phyloP scores from a whole-genome alignment of 75 land plant genomes.

The Selaginella tamariscina region DNA sequence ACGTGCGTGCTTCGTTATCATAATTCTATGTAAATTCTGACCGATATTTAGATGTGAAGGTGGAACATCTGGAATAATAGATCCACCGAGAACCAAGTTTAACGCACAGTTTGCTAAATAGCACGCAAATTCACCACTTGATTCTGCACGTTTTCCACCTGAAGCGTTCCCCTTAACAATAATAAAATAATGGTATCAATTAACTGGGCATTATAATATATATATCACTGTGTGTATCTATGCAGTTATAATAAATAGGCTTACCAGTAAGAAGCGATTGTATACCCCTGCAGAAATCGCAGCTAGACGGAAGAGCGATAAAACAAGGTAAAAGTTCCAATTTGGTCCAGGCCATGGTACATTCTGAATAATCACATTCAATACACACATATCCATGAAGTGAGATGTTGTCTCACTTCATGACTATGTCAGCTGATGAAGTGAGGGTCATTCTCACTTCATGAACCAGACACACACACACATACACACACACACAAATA shows the following conservation, averaged over 20 bases:
- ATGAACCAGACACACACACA: too few relatives aligned
- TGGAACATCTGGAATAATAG: constrained; percentile 54
- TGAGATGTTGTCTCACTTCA: too few relatives aligned
- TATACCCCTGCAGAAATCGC: constrained; percentile 78
- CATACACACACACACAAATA: too few relatives aligned
- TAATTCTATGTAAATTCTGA: too few relatives aligned
- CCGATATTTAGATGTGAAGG: not conserved
- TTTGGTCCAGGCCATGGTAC: constrained; percentile 65
- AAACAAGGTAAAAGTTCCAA: constrained; percentile 83
- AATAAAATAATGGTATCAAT: too few relatives aligned
- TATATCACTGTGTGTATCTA: not conserved
- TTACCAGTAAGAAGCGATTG: constrained; percentile 67
- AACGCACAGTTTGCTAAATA: constrained; percentile 48
- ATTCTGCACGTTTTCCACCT: constrained; percentile 62
- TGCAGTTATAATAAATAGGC: not conserved
- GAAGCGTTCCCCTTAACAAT: constrained; percentile 82
- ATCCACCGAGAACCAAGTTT: constrained; percentile 30
- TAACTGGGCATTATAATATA: too few relatives aligned
- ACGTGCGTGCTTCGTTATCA: too few relatives aligned
- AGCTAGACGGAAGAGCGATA: constrained; percentile 76
- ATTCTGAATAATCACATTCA: constrained; percentile 29
- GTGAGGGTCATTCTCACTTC: too few relatives aligned
- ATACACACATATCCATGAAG: constrained; percentile 1
- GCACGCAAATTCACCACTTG: constrained; percentile 39
- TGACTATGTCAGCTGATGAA: too few relatives aligned